Conservation (phyloP, 164 flowering plant genomes). For the Saururus chinensis region DNA sequence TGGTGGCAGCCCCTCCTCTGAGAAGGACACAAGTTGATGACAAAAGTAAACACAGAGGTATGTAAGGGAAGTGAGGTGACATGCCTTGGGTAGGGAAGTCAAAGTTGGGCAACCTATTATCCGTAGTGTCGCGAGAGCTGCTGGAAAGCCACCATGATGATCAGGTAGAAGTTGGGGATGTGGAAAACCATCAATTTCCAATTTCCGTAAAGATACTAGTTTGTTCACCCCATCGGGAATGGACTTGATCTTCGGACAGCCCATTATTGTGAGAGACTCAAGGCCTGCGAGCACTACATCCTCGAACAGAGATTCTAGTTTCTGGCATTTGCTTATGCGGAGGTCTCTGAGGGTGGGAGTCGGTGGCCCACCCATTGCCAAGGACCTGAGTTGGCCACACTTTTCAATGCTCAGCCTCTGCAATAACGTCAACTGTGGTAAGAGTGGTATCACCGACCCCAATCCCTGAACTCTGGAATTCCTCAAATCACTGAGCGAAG, state of each 20-base stretch:
- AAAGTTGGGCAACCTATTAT: neutral
- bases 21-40: neutral
- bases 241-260: too few species aligned
- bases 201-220: constrained; percentile 7
- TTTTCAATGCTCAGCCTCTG: too few species aligned
- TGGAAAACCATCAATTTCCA: constrained; percentile 3
- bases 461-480: too few species aligned
- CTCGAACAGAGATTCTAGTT: too few species aligned
- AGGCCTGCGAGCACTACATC: too few species aligned
- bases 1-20: neutral
- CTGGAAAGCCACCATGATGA: neutral
- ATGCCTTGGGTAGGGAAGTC: constrained; percentile 1
- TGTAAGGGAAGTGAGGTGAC: constrained; percentile 3
- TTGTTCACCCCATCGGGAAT: neutral
- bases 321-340: too few species aligned
- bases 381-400: too few species aligned
- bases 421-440: constrained; percentile 6
- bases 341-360: too few species aligned
- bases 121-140: constrained; percentile 7
- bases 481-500: too few species aligned
- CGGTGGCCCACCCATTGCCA: too few species aligned
- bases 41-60: neutral
- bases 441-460: too few species aligned
- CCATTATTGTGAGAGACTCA: too few species aligned
- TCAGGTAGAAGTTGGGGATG: neutral